These are phyloP conservation scores for Candida lessepsii DNA, from an alignment of 805 yeast species.

Conservation along the genomic window DNA sequence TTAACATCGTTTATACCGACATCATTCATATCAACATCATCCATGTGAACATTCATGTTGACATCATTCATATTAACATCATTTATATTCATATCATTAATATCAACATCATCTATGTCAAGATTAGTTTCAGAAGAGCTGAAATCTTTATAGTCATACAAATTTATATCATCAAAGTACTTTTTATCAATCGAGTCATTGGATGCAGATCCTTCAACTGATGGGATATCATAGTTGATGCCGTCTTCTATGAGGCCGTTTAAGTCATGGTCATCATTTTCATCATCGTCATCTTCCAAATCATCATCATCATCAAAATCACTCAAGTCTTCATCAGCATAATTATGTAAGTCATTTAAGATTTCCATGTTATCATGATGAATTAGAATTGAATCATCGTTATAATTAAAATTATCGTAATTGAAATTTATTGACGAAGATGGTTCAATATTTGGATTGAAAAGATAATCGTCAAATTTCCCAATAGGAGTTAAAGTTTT, in stretches of 20 bases:
- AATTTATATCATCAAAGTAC: slow-evolving; percentile 35
- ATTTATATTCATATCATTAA: slow-evolving; percentile 11
- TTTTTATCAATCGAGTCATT: slow-evolving; percentile 24
- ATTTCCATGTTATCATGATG: slow-evolving; percentile 14
- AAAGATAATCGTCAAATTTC: slow-evolving; percentile 38
- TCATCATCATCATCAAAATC: slow-evolving; percentile 22
- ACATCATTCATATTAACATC: slow-evolving; percentile 12
- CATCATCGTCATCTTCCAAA: slow-evolving; percentile 9
- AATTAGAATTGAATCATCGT: slow-evolving; percentile 32
- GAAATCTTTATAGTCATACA: slow-evolving; percentile 3
- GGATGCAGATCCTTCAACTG: slow-evolving; percentile 1
- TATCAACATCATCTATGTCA: slow-evolving; percentile 7
- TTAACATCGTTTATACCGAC: slow-evolving; percentile 4
- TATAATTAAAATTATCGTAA: slow-evolving; percentile 15
- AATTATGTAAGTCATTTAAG: slow-evolving; percentile 10
- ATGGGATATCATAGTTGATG: background rate
- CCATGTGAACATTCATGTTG: slow-evolving; percentile 8
- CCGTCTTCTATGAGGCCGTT: slow-evolving; percentile 1
- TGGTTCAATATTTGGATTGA: slow-evolving; percentile 43
- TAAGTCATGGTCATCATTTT: slow-evolving; percentile 5
- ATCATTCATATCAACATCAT: slow-evolving; percentile 3
- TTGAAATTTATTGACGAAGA: slow-evolving; percentile 32
- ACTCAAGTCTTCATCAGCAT: slow-evolving; percentile 21
- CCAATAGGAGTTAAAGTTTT: slow-evolving; percentile 28
- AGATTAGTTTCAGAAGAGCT: slow-evolving; percentile 7